Base-by-base conservation (phyloP, 352 stramenopile genomes). In the Globisporangium abappressorium region DNA sequence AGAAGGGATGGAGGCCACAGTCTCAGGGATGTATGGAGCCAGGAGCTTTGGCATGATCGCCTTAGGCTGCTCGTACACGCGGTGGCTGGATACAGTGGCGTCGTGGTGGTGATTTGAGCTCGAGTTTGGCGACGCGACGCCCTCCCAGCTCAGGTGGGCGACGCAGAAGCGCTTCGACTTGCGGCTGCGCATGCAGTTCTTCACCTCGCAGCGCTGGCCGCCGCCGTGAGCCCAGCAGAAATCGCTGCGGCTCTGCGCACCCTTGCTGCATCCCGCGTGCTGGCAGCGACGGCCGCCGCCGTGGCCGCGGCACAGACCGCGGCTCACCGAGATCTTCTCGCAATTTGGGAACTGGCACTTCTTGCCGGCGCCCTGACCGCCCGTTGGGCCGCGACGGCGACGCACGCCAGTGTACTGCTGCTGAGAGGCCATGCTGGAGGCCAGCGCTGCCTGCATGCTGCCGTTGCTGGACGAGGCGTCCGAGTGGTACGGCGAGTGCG, bases 141-240 rank as follows among this genome's bases (percentile, higher is more conserved):
- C 70, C 36, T 84, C 77, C 77, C 74, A 84, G 64, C 76, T 78
- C 12, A 87, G 62, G 69, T 90, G 81, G 2, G 75, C 74, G 22
- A 88, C 79, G 62, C 82, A 91, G 72, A 84, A 89, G 41, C 78
- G 74, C 73, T 85, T 85, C 30, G 82, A 77, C 79, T 88, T 85
- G 69, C 83, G 70, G 60, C 74, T 86, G 30, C 79, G 80, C 74
- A 84, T 81, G 71, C 83, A 91, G 57, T 68, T 64, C 59, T 80
- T 79, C 9, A 82, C 81, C 53, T 88, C 76, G 54, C 83, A 91
- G n/a, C 81, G 81, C 54, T 88, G 77, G 41, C 83, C 81, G 36
- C 81, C 83, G 9, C 83, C 83, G 68, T 91, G 83, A 0, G 79
- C 78, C 78, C 82, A 88, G 69, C 83, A 91, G 41, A 82, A 84